A percentile compares a stretch with the other conserved stretches of the same genome.
Conservation (phyloP, 1,139 yeast species). For the Barnettozyma hawaiiensis region DNA sequence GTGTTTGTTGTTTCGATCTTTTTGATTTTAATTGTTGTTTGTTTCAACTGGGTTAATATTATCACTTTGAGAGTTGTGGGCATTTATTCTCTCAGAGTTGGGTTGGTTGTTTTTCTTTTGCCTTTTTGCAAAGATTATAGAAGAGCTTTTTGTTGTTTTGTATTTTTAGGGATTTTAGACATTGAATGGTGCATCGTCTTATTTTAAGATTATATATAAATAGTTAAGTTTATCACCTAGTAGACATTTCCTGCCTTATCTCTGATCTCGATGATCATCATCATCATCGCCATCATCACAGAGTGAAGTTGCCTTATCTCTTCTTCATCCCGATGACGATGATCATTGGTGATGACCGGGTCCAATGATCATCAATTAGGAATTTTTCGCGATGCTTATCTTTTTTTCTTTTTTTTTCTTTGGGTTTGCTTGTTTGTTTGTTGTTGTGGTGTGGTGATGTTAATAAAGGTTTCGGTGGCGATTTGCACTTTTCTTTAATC, state of each 20-base stretch:
- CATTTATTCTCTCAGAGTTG: slow-evolving; percentile 7
- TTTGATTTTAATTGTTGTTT: slow-evolving; percentile 10
- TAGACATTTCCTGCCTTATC: too few relatives aligned
- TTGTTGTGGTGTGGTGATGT: too few relatives aligned
- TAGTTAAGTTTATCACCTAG: slow-evolving; percentile 1
- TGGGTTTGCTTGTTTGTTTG: too few relatives aligned
- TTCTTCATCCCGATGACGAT: not conserved
- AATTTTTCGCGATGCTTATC: not conserved
- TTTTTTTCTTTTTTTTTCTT: too few relatives aligned
- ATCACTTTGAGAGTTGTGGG: slow-evolving; percentile 6
- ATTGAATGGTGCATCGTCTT: slow-evolving; percentile 19
- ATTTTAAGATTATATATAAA: slow-evolving; percentile 3
- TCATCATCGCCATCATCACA: too few relatives aligned
- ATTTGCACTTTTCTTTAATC: not conserved
- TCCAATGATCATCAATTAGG: not conserved
- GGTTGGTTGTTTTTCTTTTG: too few relatives aligned
- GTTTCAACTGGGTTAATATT: slow-evolving; percentile 6
- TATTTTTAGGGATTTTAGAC: slow-evolving; percentile 21
- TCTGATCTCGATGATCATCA: too few relatives aligned
- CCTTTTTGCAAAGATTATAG: slow-evolving; percentile 11
- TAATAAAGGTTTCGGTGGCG: not conserved
- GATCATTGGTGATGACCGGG: not conserved
- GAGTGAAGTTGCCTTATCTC: too few relatives aligned
- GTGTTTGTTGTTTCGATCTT: slow-evolving; percentile 2
- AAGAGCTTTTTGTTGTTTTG: slow-evolving; percentile 17